phyloP scores from a whole-genome alignment of 2,329 filamentous ascomycete species.

The Pseudovirgaria hyperparasitica region DNA sequence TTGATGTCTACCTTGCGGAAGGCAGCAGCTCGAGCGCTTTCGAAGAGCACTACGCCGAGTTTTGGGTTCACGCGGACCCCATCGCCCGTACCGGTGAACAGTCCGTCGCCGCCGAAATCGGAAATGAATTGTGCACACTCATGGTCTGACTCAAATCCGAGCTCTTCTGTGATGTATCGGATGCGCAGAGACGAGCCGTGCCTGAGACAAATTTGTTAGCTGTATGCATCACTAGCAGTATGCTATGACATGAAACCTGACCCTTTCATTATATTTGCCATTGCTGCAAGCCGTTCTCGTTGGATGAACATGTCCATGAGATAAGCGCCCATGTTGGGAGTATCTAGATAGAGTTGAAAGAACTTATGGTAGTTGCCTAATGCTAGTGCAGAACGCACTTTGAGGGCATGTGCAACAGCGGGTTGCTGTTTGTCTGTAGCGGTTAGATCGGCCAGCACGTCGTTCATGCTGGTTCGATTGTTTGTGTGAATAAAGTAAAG shows the following conservation, averaged over 20 bases:
- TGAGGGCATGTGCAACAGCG: slow-evolving; percentile 79
- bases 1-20: slow-evolving; percentile 92
- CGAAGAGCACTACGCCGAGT: slow-evolving; percentile 52
- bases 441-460: slow-evolving; percentile 97
- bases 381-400: slow-evolving; percentile 81
- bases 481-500: slow-evolving; percentile 98
- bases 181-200: slow-evolving; percentile 86
- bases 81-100: slow-evolving; percentile 6
- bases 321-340: slow-evolving; percentile 94
- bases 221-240: slow-evolving; percentile 1
- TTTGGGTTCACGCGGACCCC: slow-evolving; percentile 42
- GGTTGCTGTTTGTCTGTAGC: slow-evolving; percentile 80
- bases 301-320: slow-evolving; percentile 99
- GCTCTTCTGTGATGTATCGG: slow-evolving; percentile 87
- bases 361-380: slow-evolving; percentile 96
- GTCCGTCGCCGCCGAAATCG: slow-evolving; percentile 45
- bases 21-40: slow-evolving; percentile 56
- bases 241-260: slow-evolving; percentile 40
- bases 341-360: slow-evolving; percentile 89
- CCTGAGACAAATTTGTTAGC: slow-evolving; percentile 45
- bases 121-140: slow-evolving; percentile 86
- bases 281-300: slow-evolving; percentile 78
- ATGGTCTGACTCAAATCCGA: slow-evolving; percentile 86
- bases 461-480: slow-evolving; percentile 96
- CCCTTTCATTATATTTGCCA: slow-evolving; percentile 91